Evolutionary conservation across 169 alveolate genomes (phyloP), one percentile per base, ranked within the genome.

Genomic region (Plasmodium berghei): DNA sequence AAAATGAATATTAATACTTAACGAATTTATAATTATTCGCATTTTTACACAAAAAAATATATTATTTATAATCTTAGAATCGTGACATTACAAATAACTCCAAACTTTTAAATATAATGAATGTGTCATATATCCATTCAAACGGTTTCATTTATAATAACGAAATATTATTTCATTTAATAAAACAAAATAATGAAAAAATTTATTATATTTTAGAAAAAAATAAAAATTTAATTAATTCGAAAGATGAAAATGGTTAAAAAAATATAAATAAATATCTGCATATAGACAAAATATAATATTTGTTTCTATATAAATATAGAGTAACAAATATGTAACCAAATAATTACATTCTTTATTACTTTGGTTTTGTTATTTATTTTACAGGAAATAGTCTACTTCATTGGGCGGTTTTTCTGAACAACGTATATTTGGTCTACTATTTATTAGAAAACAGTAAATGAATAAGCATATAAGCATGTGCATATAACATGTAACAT

Each of bases 351-450:
- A 34, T 3, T 5, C 0, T 34, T 34, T 3, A 34, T 34, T 34
- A 3, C 5, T 34, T 4, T 2, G 4, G 0, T 34, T 5, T 34
- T 34, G 5, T 34, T 4, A 3, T 34, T 26, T 69, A 9, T 24
- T 24, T 54, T 16, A n/a, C 48, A 80, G 90, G 90, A 26, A 80
- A 80, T 16, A 80, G 69, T 28, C 59, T 80, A 26, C 71, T 80
- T 24, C 90, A 80, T 58, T 80, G 90, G 90, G 74, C 90, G 2
- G 90, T 80, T 26, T 80, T 80, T 40, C 34, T 80, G 55, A 80
- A 66, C 48, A 71, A 66, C 48, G 28, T 59, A 4, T 80, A 80
- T 48, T 46, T 80, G 48, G 67, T 54, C 26, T 80, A 70, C 58
- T 80, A 80, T 55, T 40, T 80, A 70, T 34, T 80, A 8, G 66